A percentile compares a stretch with the other conserved stretches of the same genome.
Evolutionary conservation across 441 rosid genomes (phyloP).

Genomic region (Melastoma candidum): DNA sequence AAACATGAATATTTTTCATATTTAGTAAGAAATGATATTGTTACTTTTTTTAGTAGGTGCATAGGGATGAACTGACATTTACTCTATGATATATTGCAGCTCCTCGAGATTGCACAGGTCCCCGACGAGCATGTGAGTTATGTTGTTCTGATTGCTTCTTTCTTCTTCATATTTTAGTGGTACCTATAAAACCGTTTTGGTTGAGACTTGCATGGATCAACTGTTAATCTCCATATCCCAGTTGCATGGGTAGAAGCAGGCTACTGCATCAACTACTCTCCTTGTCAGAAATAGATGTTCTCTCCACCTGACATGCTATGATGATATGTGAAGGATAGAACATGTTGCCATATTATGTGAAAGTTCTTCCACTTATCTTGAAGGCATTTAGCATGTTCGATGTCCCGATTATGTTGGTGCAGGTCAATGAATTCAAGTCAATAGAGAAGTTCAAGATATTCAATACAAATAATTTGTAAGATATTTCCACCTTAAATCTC

Average conservation of each 20-base stretch:
- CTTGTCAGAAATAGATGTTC: no score
- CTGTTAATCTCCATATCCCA: no score
- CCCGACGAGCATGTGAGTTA: conserved; percentile 81
- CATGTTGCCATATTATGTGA: no score
- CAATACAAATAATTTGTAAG: conserved; percentile 92
- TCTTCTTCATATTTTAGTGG: background rate
- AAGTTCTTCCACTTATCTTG: no score
- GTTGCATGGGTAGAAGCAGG: no score
- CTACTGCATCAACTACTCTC: no score
- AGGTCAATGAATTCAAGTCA: conserved; percentile 95
- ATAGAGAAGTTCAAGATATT: conserved; percentile 94
- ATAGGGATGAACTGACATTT: background rate
- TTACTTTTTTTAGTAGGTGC: no score
- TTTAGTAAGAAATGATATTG: no score
- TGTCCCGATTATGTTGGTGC: conserved; percentile 13
- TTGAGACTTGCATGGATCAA: no score
- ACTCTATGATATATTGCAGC: conserved; percentile 37
- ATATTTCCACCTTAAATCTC: conserved; percentile 1
- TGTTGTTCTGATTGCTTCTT: background rate
- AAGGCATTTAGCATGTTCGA: background rate
- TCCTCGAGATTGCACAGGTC: conserved; percentile 92
- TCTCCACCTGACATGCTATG: no score
- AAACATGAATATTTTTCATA: no score
- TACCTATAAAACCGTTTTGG: no score
- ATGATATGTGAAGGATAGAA: background rate